phyloP scores from a whole-genome alignment of 2,329 filamentous ascomycete genomes.

The Epichloe sp. region DNA sequence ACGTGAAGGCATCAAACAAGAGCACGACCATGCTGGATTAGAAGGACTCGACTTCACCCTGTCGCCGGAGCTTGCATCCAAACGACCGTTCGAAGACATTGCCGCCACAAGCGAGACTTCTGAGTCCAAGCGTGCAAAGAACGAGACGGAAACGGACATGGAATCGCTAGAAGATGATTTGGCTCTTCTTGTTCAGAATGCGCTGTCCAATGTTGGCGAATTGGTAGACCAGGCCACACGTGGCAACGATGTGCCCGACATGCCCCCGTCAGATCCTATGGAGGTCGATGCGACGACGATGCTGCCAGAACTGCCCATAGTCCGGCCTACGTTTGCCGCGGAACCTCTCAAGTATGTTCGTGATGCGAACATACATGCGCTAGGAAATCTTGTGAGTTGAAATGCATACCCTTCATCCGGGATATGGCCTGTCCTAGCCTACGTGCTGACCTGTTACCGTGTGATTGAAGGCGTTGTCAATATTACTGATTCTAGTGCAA shows the following conservation, averaged over 20 bases:
- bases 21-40: conserved; percentile 18
- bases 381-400: conserved; percentile 27
- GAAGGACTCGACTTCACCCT: conserved; percentile 22
- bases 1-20: conserved; percentile 24
- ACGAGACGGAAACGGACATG: conserved; percentile 14
- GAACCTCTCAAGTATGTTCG: conserved; percentile 26
- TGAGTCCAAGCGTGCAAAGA: conserved; percentile 23
- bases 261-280: conserved; percentile 19
- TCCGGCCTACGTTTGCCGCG: conserved; percentile 19
- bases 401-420: not conserved
- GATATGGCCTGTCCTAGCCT: not conserved
- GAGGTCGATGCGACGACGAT: conserved; percentile 18
- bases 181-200: conserved; percentile 26
- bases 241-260: conserved; percentile 9
- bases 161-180: conserved; percentile 23
- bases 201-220: conserved; percentile 26
- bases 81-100: conserved; percentile 23
- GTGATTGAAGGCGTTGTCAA: conserved; percentile 21
- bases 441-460: not conserved
- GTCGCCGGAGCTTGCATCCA: conserved; percentile 22
- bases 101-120: conserved; percentile 15
- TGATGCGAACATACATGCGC: conserved; percentile 23
- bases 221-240: conserved; percentile 21
- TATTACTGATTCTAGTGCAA: conserved; percentile 25
- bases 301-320: conserved; percentile 16